Evolutionary conservation across 257 asterid species (phyloP), one percentile per base, ranked within the genome.

Genomic region (Gynochthodes officinalis): DNA sequence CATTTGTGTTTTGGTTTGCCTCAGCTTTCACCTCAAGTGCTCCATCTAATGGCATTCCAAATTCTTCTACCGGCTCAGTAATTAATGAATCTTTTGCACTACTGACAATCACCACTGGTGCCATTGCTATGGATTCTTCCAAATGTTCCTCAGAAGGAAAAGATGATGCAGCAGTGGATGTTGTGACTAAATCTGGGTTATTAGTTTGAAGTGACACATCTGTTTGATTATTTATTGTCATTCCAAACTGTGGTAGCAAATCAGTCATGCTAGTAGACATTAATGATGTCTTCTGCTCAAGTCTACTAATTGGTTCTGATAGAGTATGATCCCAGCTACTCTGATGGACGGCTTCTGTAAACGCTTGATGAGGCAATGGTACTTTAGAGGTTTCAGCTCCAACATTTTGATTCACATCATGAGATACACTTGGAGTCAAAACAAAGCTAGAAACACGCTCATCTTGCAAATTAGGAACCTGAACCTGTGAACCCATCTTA

Each of bases 301-400:
- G 67, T 69, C 76, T 79, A 70, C 75, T 86, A 73, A 81, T 67
- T 78, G 80, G 86, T 48, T 82, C 92, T 1, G 83, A 64, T 28
- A 44, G 42, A 72, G 85, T 40, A 68, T 79, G 57, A 80, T 79
- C 83, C 90, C 81, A 84, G 69, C 76, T 79, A 46, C 63, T 80
- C 54, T 82, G 86, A 52, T 64, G 80, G 25, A 66, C 73, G 72
- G 65, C 65, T 68, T 80, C 79, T 13, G 81, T 83, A 76, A 77
- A 73, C 55, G 79, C 27, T 72, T 68, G 87, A 81, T 90, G 96
- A 14, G 88, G 98, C 79, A 75, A 78, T 75, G 72, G 86, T 74
- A 79, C 33, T 12, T 87, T 37, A 70, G 87, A 71, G 52, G 83
- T 67, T 66, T 83, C 89, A 42, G 86, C 76, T 73, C 75, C 79